phyloP scores from a whole-genome alignment of 139 green algal genomes.

The Deuterostichococcus epilithicus region DNA sequence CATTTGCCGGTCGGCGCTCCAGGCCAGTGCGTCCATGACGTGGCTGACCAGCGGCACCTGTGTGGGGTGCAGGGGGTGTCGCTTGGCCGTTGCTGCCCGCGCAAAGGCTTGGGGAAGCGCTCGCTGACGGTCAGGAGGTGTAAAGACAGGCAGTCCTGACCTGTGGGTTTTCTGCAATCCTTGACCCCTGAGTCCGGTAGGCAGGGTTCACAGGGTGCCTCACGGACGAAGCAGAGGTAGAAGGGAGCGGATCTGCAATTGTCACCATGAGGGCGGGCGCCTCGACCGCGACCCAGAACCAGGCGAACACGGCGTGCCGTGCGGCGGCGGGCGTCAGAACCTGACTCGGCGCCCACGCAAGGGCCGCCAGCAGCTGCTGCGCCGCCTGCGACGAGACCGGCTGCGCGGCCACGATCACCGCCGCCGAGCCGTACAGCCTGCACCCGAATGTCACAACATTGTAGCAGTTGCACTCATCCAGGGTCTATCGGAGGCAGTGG shows the following conservation, averaged over 20 bases:
- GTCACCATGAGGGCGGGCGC: constrained; percentile 34
- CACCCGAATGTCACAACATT: not conserved
- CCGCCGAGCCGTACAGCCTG: not conserved
- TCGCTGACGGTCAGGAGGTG: not conserved
- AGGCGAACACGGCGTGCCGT: constrained; percentile 38
- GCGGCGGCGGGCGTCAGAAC: not conserved
- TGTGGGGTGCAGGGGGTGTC: no score
- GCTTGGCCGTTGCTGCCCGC: no score
- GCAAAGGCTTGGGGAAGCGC: not conserved
- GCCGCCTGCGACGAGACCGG: not conserved
- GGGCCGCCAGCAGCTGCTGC: constrained; percentile 31
- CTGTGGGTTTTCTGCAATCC: not conserved
- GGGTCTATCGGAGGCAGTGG: not conserved
- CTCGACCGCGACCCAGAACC: constrained; percentile 35
- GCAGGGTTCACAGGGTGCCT: not conserved
- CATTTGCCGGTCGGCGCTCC: constrained; percentile 36
- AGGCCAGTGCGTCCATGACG: constrained; percentile 49
- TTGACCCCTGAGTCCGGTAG: not conserved
- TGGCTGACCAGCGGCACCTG: constrained; percentile 50
- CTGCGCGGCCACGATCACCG: not conserved
- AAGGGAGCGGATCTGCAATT: not conserved
- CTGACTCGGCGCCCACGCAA: constrained; percentile 24
- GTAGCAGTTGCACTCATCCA: not conserved
- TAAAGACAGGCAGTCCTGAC: not conserved
- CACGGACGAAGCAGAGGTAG: not conserved